Evolutionary conservation across 1,284 basidiomycete genomes (phyloP).

Genomic region (Puccinia polysora): DNA sequence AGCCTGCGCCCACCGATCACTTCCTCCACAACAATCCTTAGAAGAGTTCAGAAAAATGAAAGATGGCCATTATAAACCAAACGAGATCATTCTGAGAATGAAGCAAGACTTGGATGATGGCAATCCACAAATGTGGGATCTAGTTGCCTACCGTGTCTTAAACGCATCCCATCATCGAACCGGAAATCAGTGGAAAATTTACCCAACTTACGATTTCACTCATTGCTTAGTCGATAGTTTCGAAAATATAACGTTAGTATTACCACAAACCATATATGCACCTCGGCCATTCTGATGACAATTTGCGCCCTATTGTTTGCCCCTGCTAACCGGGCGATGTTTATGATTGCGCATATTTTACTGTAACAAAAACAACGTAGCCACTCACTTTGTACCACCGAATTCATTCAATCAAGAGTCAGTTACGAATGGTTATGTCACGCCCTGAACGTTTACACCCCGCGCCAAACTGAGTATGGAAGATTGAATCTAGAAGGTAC

Average conservation of each 20-base stretch:
- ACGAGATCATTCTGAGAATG: constrained; percentile 90
- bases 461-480: constrained; percentile 96
- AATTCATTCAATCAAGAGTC: constrained; percentile 93
- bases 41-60: constrained; percentile 89
- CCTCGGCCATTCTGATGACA: too few relatives aligned
- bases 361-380: constrained; percentile 55
- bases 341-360: too few relatives aligned
- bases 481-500: constrained; percentile 89
- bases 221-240: constrained; percentile 98
- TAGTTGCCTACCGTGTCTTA: constrained; percentile 92
- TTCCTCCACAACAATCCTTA: constrained; percentile 79
- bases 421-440: constrained; percentile 99
- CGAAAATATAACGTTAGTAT: constrained; percentile 89
- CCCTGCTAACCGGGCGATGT: too few relatives aligned
- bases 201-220: constrained; percentile 98
- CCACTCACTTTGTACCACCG: constrained; percentile 93
- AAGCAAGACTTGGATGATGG: constrained; percentile 87
- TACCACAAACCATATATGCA: too few relatives aligned
- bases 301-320: too few relatives aligned
- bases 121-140: constrained; percentile 99
- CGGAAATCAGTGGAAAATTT: constrained; percentile 84
- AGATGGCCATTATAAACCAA: constrained; percentile 79
- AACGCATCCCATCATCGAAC: constrained; percentile 90
- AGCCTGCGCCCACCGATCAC: constrained; percentile 77
- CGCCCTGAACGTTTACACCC: constrained; percentile 91